Evolutionary conservation across 331 rosid species (phyloP), one percentile per base, ranked within the genome.

Genomic region (Quercus lobata): DNA sequence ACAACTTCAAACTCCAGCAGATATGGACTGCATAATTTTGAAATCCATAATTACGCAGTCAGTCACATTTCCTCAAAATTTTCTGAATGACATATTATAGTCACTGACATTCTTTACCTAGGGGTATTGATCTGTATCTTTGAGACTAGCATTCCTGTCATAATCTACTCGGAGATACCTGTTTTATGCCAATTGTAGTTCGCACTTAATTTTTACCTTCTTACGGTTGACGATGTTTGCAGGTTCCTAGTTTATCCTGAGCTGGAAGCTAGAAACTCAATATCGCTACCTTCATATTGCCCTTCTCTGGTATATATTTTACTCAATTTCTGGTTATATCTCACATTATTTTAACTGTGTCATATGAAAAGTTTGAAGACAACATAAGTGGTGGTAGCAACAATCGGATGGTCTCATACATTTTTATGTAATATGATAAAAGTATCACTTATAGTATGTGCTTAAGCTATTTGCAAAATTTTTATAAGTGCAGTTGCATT

Each of bases 221-320:
- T 77, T 57, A 53, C 19, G 29, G 37, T 80, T 81, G 61, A 75
- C 44, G 69, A 44, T 76, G 71, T 56, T 69, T 75, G 74, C 92
- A 95, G 98, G 85, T 95, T 91, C 85, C 84, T 84, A 71, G 92
- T 90, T 78, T 91, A 88, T 88, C 98, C 97, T 19, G 97, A 92
- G 85, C 84, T 95, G 78, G 97, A 95, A 87, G 91, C 97, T 54
- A 90, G 98, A 88, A 95, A 91, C 89, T 87, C 92, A 78, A 79
- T 92, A 78, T 70, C 80, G 44, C 83, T 92, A 78, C 98, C 98
- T 44, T 87, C 97, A 35, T 69, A 80, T 76, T 92, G 97, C 87
- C 97, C 92, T 46, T 71, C 86, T 76, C 92, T 76, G 92, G 97
- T 91, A 84, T 68, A 72, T 18, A 19, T 68, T 75, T 15, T 78